Base-by-base conservation (phyloP, 176 grass and related monocot genomes). In the Eremochloa ophiuroides region DNA sequence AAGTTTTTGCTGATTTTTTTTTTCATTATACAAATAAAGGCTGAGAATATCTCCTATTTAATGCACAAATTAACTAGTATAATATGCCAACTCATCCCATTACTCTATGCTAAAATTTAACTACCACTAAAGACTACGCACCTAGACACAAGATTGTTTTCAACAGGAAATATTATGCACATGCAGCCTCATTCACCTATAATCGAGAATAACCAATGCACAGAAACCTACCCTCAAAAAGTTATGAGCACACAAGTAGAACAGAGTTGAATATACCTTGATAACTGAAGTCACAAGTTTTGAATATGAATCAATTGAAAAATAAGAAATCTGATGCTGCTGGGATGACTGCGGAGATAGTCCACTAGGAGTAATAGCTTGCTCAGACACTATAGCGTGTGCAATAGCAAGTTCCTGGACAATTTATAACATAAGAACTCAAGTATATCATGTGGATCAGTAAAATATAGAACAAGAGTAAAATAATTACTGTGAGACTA, bases 301-400 rank as follows among this genome's bases (percentile, higher is more conserved):
- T 61, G 92, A 91, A 84, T 91, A 98, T 48, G 92, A 87, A 89
- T 94, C 95, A 78, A 98, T 85, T 25, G 95, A 81, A 82, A 89
- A 93, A 86, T 92, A 98, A 41, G 92, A 89, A 71, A 94, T 76
- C 83, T 92, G 90, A 26, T 70, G 71, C 63, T 93, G 80, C 68
- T 81, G 87, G 17, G 83, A 42, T 48, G 71, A 62, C 34, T 88
- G 93, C 63, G 55, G 90, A 84, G 90, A 80, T 53, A 89, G 78
- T 55, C 61, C 50, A 48, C 74, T 69, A 86, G 86, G 80, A 78
- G 83, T 31, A 61, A 71, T 83, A 22, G 83, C 56, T 84, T 94
- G 88, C 74, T 98, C 95, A 62, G 91, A 67, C 15, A 93, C 64
- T 64, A 89, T n/a, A 67, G 81, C 73, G 67, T 98, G 88, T 28